Evolutionary conservation across 768 basidiomycete genomes (phyloP).

Genomic region (Boletus pseudopeckii): DNA sequence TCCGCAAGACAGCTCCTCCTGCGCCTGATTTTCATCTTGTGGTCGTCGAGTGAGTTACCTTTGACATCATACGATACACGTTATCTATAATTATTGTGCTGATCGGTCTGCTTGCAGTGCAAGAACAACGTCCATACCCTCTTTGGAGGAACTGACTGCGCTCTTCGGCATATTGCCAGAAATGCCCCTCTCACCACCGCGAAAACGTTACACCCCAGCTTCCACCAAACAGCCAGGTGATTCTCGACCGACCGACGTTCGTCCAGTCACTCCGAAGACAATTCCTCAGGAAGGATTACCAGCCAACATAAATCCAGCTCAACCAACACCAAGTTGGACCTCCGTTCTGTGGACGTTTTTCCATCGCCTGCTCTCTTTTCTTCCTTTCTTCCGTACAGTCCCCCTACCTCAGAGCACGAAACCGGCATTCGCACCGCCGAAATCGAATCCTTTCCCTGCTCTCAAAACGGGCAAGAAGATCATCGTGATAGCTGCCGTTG

Average conservation of each 20-base stretch:
- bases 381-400: constrained; percentile 1
- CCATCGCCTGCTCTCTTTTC: constrained; percentile 2
- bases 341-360: not conserved
- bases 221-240: constrained; percentile 1
- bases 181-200: constrained; percentile 59
- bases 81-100: not conserved
- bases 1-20: constrained; percentile 71
- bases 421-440: constrained; percentile 32
- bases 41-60: constrained; percentile 68
- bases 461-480: constrained; percentile 83
- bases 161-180: constrained; percentile 69
- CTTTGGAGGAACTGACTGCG: constrained; percentile 68
- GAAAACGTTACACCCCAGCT: constrained; percentile 28
- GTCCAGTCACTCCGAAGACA: constrained; percentile 1
- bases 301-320: not conserved
- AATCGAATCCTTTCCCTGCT: constrained; percentile 70
- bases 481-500: constrained; percentile 83
- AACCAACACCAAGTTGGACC: not conserved
- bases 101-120: constrained; percentile 49
- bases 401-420: constrained; percentile 22
- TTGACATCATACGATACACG: not conserved
- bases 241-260: not conserved
- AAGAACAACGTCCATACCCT: constrained; percentile 77
- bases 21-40: constrained; percentile 84
- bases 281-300: constrained; percentile 3